Percentiles rank a stretch among this genome's conserved stretches.
Evolutionary conservation across 179 eudicot genomes (phyloP).

Genomic region (Carnegiea gigantea): DNA sequence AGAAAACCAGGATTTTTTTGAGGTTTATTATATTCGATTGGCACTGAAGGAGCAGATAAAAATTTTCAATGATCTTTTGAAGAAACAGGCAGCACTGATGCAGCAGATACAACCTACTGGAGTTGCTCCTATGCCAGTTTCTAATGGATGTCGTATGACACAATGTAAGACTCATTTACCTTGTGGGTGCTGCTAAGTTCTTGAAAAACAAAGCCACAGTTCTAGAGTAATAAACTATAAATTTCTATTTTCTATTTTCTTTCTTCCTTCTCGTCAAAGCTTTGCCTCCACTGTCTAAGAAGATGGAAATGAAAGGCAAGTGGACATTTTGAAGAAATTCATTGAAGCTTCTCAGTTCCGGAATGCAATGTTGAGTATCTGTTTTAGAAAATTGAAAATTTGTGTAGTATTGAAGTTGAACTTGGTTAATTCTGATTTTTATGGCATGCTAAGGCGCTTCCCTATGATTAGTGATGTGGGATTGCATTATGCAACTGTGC

Average conservation of each 20-base stretch:
- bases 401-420: too few relatives aligned
- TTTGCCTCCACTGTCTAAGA: neutral
- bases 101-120: conserved; percentile 51
- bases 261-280: neutral
- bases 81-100: conserved; percentile 71
- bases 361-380: too few relatives aligned
- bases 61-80: conserved; percentile 66
- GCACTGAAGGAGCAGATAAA: conserved; percentile 70
- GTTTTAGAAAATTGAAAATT: too few relatives aligned
- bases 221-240: neutral
- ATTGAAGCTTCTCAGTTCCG: too few relatives aligned
- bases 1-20: conserved; percentile 87
- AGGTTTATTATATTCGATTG: conserved; percentile 75
- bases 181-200: neutral
- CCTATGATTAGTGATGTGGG: neutral
- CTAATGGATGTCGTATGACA: conserved; percentile 69
- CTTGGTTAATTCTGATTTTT: neutral
- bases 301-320: neutral
- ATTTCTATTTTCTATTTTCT: neutral
- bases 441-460: neutral
- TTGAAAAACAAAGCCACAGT: neutral
- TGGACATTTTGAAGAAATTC: too few relatives aligned
- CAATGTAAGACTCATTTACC: conserved; percentile 46
- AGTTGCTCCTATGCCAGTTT: conserved; percentile 44
- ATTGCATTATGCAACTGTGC: neutral